A percentile compares a stretch with the other conserved stretches of the same genome.
phyloP scores from a whole-genome alignment of 1,284 basidiomycete genomes.

The Trichosporon coremiiforme region DNA sequence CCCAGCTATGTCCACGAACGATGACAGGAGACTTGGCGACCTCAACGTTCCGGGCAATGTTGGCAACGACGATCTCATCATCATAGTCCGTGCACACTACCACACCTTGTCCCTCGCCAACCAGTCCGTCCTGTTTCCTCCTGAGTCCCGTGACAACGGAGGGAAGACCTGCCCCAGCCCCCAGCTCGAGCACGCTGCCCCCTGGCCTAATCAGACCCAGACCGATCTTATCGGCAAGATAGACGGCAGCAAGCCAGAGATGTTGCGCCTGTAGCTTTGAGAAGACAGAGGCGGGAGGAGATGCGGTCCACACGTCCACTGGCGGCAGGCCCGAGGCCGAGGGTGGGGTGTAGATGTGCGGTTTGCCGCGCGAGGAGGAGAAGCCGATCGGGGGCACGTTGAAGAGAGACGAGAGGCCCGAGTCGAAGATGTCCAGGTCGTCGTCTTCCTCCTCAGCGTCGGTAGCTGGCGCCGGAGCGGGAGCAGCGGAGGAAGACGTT shows the following conservation, averaged over 20 bases:
- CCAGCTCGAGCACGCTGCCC: conserved; percentile 47
- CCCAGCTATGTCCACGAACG: conserved; percentile 49
- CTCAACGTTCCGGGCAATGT: conserved; percentile 41
- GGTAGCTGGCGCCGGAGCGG: not conserved
- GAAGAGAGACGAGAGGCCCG: conserved; percentile 45
- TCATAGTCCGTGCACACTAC: conserved; percentile 54
- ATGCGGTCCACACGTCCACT: conserved; percentile 42
- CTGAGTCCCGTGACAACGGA: conserved; percentile 37
- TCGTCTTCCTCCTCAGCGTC: not conserved
- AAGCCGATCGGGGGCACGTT: conserved; percentile 49
- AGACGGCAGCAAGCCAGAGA: conserved; percentile 52
- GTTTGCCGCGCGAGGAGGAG: conserved; percentile 28
- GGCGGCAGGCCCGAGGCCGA: conserved; percentile 27
- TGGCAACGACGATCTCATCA: conserved; percentile 38
- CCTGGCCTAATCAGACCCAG: not conserved
- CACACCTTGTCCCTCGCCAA: conserved; percentile 20
- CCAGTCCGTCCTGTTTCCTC: not conserved
- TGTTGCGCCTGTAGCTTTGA: conserved; percentile 52
- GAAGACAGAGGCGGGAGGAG: conserved; percentile 45
- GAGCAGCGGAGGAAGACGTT: not conserved
- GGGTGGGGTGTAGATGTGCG: conserved; percentile 37
- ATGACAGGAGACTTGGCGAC: not conserved
- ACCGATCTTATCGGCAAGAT: conserved; percentile 48
- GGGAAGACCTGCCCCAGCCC: conserved; percentile 51
- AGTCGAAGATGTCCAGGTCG: conserved; percentile 46